phyloP scores from a whole-genome alignment of 2,329 filamentous ascomycete genomes.

The Fusarium aywerte region DNA sequence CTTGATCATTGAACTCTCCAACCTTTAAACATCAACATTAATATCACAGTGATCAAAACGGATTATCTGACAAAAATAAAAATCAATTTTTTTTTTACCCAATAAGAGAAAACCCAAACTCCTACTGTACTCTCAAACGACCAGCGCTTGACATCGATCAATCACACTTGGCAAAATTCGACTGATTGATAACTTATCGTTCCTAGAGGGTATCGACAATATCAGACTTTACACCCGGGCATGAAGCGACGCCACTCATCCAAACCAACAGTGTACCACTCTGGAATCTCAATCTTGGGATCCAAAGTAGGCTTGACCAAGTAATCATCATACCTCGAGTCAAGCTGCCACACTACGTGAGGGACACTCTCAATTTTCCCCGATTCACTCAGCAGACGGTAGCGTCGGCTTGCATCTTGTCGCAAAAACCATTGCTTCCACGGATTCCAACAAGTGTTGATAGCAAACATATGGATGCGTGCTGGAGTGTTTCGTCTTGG shows the following conservation, averaged over 20 bases:
- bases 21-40: background rate
- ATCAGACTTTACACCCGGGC: background rate
- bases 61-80: background rate
- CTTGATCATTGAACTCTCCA: background rate
- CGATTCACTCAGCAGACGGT: background rate
- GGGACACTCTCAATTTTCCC: background rate
- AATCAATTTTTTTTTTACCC: background rate
- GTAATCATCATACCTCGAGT: no score
- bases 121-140: background rate
- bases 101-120: background rate
- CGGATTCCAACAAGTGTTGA: background rate
- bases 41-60: background rate
- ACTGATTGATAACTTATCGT: background rate
- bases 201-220: no score
- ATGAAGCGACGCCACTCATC: slow-evolving; percentile 1
- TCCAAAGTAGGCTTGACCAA: background rate
- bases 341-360: background rate
- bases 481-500: background rate
- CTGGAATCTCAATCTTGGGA: background rate
- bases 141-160: background rate
- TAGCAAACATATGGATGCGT: slow-evolving; percentile 12
- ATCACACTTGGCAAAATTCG: background rate
- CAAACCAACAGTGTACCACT: background rate
- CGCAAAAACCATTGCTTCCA: background rate
- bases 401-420: background rate